Evolutionary conservation across 257 asterid genomes (phyloP).

Genomic region (Lithospermum erythrorhizon): DNA sequence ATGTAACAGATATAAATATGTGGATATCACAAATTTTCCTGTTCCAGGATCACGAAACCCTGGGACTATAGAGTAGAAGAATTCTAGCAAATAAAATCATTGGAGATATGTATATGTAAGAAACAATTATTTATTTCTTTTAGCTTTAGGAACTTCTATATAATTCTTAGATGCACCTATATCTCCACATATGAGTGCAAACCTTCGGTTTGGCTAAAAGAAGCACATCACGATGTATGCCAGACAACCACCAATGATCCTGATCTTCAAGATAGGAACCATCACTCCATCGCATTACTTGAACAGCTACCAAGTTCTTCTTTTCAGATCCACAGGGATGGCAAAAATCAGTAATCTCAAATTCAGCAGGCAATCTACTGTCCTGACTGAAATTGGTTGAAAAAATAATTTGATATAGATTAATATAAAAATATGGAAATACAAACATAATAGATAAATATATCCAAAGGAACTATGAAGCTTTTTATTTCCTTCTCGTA

Average conservation of each 20-base stretch:
- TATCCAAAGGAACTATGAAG: neutral
- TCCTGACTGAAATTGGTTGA: conserved; percentile 60
- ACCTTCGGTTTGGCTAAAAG: conserved; percentile 92
- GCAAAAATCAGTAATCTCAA: conserved; percentile 86
- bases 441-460: neutral
- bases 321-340: conserved; percentile 65
- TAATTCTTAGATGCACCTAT: too few species aligned
- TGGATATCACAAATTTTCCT: too few species aligned
- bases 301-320: conserved; percentile 78
- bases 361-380: conserved; percentile 95
- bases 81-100: too few species aligned
- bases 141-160: too few species aligned
- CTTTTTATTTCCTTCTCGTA: neutral
- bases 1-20: too few species aligned
- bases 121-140: too few species aligned
- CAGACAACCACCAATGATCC: conserved; percentile 99
- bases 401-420: conserved; percentile 9
- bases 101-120: too few species aligned
- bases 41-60: too few species aligned
- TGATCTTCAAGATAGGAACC: conserved; percentile 99
- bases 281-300: conserved; percentile 95
- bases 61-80: too few species aligned
- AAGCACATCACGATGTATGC: conserved; percentile 94
- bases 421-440: neutral
- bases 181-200: conserved; percentile 11